Evolutionary conservation across 257 asterid genomes (phyloP), one percentile per base, ranked within the genome.

Genomic region (Pogostemon cablin): DNA sequence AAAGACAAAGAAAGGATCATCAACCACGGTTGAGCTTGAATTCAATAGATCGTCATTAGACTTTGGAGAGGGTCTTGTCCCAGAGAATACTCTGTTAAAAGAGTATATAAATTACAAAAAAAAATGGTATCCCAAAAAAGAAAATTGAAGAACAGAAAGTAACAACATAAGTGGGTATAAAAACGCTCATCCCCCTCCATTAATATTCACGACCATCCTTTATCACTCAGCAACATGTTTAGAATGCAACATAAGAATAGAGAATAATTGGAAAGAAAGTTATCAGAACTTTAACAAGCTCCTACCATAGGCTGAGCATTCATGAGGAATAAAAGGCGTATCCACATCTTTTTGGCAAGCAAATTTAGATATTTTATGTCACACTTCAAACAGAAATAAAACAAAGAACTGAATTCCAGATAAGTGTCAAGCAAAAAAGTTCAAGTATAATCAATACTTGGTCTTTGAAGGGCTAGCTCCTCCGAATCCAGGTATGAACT

Each of bases 1-100:
- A 72, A 85, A 90, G 69, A 79, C 73, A 55, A 72, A 72, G 84
- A 89, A 82, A 58, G 93, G 92, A 77, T 87, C 96, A 79, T 83
- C 86, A 10, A 72, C 72, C 63, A 54, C 68, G 50, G 66, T 47
- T 67, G 83, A 81, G 84, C 84, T 76, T 32, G 83, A 72, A 43
- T 80, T 80, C 64, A 82, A 77, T 53, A 84, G 74, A 72, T 20
- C 78, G 43, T 71, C 68, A 72, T 77, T 79, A 5, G 86, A 72
- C 64, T 76, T 81, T 25, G 71, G 79, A 73, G 77, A 72, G 17
- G 56, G 65, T 11, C 76, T 73, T 48, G 58, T 71, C 76, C 73
- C 80, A 2, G 80, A 44, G 58, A 34, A 48, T 32, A 5, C 75
- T 61, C 96, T 91, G 88, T 52, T 3, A 12, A 71, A 69, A 43